phyloP scores from a whole-genome alignment of 371 early-diverging fungal genomes.

The Mortierella sp. region DNA sequence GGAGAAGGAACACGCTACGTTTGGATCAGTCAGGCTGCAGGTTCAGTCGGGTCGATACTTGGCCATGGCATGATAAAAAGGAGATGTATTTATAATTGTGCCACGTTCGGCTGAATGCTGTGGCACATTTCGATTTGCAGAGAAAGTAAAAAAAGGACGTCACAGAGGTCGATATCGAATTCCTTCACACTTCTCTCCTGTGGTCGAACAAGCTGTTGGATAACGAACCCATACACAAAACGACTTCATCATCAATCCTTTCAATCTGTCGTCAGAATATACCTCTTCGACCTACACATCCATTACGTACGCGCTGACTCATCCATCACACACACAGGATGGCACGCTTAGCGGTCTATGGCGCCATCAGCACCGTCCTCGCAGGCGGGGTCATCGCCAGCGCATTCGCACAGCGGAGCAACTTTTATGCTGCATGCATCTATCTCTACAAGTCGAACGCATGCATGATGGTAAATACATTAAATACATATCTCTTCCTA shows the following conservation, averaged over 20 bases:
- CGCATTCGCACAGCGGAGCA: constrained; percentile 80
- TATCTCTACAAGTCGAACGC: constrained; percentile 87
- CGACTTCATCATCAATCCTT: too few relatives aligned
- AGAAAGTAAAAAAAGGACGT: too few relatives aligned
- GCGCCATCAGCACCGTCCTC: constrained; percentile 76
- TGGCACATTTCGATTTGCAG: background rate
- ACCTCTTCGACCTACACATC: background rate
- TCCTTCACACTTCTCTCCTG: too few relatives aligned
- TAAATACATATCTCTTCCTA: too few relatives aligned
- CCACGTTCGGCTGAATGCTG: too few relatives aligned
- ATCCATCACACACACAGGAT: constrained; percentile 8
- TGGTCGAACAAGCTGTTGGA: too few relatives aligned
- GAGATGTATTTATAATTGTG: background rate
- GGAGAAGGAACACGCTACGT: constrained; percentile 7
- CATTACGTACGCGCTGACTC: too few relatives aligned
- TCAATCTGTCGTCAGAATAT: too few relatives aligned
- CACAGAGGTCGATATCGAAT: too few relatives aligned
- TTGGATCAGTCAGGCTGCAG: constrained; percentile 50
- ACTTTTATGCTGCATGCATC: constrained; percentile 91
- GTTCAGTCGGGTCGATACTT: constrained; percentile 54
- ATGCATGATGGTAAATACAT: constrained; percentile 85
- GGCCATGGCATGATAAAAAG: constrained; percentile 18
- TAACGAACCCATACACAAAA: too few relatives aligned
- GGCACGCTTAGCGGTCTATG: constrained; percentile 83
- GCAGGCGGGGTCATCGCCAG: constrained; percentile 76